These are phyloP conservation scores for Hondaea fermentalgiana DNA, from an alignment of 108 stramenopile genomes.

Conservation along the genomic window DNA sequence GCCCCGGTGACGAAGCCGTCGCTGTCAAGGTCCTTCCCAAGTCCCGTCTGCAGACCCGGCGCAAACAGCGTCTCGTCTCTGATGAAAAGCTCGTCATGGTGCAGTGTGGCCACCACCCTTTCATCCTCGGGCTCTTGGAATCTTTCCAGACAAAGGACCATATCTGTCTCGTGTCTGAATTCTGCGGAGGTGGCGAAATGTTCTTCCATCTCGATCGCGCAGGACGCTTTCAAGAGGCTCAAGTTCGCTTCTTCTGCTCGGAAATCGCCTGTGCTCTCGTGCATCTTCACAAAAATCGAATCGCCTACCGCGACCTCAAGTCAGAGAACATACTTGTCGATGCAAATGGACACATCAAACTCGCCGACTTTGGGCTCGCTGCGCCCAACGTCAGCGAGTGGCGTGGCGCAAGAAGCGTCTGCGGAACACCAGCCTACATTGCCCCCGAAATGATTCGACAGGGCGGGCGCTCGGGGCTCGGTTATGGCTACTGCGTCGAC, in stretches of 20 bases:
- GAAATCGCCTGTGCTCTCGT: slow-evolving; percentile 42
- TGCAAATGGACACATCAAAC: slow-evolving; percentile 18
- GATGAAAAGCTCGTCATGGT: slow-evolving; percentile 46
- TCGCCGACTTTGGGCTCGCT: slow-evolving; percentile 47
- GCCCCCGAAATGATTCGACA: slow-evolving; percentile 50
- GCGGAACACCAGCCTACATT: slow-evolving; percentile 28
- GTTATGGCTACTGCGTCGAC: slow-evolving; percentile 45
- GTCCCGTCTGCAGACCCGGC: slow-evolving; percentile 19
- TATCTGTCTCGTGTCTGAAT: slow-evolving; percentile 50
- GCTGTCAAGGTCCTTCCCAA: slow-evolving; percentile 51
- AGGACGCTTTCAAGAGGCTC: slow-evolving; percentile 13
- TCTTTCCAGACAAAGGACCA: slow-evolving; percentile 44
- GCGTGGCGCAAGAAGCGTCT: slow-evolving; percentile 40
- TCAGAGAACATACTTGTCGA: slow-evolving; percentile 56
- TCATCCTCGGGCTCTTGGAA: slow-evolving; percentile 43
- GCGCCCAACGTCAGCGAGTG: slow-evolving; percentile 27
- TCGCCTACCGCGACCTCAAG: slow-evolving; percentile 55
- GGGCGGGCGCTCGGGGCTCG: slow-evolving; percentile 29
- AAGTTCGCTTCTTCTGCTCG: slow-evolving; percentile 36
- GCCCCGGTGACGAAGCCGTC: slow-evolving; percentile 1
- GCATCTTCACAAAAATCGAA: slow-evolving; percentile 36
- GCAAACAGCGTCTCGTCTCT: slow-evolving; percentile 42
- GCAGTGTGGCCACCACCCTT: slow-evolving; percentile 42
- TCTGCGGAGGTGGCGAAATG: slow-evolving; percentile 48
- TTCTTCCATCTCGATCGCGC: slow-evolving; percentile 36